Evolutionary conservation across 345 rosid genomes (phyloP).

Genomic region (Boechera divaricarpa): DNA sequence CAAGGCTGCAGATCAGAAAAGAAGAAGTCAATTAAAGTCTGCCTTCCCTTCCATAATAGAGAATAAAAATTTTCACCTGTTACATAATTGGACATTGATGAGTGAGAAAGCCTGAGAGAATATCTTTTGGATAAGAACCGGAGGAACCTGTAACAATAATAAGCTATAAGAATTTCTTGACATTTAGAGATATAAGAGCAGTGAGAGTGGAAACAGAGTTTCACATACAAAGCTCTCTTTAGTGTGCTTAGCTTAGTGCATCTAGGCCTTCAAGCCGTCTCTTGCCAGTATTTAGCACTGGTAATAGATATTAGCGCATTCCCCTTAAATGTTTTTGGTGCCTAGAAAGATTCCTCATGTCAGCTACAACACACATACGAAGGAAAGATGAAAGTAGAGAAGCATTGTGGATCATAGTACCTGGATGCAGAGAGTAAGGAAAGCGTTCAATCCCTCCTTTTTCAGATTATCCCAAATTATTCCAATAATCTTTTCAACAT

Average conservation of each 20-base stretch:
- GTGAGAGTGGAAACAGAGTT: constrained; percentile 27
- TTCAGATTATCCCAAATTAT: constrained; percentile 95
- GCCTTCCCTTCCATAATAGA: constrained; percentile 13
- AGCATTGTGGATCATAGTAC: constrained; percentile 46
- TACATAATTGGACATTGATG: constrained; percentile 84
- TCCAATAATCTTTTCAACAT: constrained; percentile 93
- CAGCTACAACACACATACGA: constrained; percentile 23
- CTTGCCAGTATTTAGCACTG: constrained; percentile 92
- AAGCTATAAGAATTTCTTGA: constrained; percentile 34
- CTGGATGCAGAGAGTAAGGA: constrained; percentile 89
- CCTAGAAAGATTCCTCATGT: constrained; percentile 53
- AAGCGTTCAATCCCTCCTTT: constrained; percentile 75
- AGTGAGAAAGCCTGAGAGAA: constrained; percentile 86
- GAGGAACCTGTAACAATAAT: constrained; percentile 70
- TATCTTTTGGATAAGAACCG: constrained; percentile 90
- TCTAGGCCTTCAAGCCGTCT: constrained; percentile 80
- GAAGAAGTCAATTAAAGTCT: constrained; percentile 25
- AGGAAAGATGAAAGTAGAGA: constrained; percentile 22
- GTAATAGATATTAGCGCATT: constrained; percentile 48
- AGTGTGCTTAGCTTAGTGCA: constrained; percentile 72
- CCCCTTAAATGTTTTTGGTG: constrained; percentile 88
- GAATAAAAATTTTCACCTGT: constrained; percentile 59
- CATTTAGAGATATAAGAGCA: constrained; percentile 26
- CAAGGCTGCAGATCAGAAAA: constrained; percentile 67
- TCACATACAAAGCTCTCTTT: constrained; percentile 84